Evolutionary conservation across 495 filamentous ascomycete species (phyloP), one percentile per base, ranked within the genome.

Genomic region (Aspergillus incahuasiensis): DNA sequence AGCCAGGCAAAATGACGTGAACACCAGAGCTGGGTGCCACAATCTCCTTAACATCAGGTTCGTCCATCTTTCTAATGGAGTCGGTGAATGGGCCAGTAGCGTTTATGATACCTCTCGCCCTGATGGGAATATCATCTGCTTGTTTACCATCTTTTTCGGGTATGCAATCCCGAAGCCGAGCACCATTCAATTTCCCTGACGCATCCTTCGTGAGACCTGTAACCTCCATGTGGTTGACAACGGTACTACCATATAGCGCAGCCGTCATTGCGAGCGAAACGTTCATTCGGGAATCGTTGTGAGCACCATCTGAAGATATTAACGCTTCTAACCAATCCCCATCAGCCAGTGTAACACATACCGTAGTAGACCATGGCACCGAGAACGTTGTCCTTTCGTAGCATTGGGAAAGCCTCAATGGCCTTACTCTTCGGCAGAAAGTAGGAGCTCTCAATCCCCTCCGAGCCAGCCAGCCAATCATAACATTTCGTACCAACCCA

Each of bases 261-360:
- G 92, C 92, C 18, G 94, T 98, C 87, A 96, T 92, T 9, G 89
- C 92, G 44, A 97, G 76, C 7, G 92, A 95, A 39, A 97, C 90
- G 62, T 98, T 98, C 94, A 98, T 98, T 48, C 94, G 83, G 21
- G 94, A 97, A 70, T 98, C 94, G 66, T 97, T 98, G 76, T 98
- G 94, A 2, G 91, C 91, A 60, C 94, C 94, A 74, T 98, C 92
- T 77, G 47, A 21, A n/a, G 43, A 9, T 42, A 15, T 16, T 25
- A 59, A 16, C 32, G 34, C 28, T 52, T 68, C 61, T 71, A 59
- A 47, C 32, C 8, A n/a, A 2, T 11, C 30, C 32, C 24, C 2
- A 30, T 54, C 43, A 47, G 1, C 15, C 19, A 1, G 6, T 25
- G 21, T 24, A 20, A 25, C 20, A 52, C 77, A 51, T 73, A 86